Base-by-base conservation (phyloP, 2,329 filamentous ascomycete genomes). In the Calcarisporium arbuscula region DNA sequence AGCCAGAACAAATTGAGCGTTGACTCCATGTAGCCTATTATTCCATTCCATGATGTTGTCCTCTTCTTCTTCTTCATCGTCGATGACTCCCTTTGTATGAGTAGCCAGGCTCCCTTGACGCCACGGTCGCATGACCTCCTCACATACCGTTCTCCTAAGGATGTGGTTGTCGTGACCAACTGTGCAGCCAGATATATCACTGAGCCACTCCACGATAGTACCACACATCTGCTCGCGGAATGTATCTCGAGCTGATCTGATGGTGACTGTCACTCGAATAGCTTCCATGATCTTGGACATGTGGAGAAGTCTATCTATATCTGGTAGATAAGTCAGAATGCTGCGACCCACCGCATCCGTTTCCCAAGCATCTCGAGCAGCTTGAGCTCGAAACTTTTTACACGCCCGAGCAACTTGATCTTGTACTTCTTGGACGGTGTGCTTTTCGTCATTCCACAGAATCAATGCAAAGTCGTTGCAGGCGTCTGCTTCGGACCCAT, bases 191-290 rank as follows among this genome's bases (percentile, higher is more conserved):
- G 88, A 77, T 50, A 98, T 94, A 58, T 98, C 94, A 34, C 81
- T 75, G 15, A 98, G 72, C 94, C 94, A 98, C 50, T 95, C 89
- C 35, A 98, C 83, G 41, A 98, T 90, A 12, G 88, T 87, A n/a
- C 85, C 88, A 50, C 89, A 95, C 94, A 98, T 98, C 56, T 96
- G 85, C 56, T 98, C 92, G 39, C 92, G 77, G 62, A 96, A 98
- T 0, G 88, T 96, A 60, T 98, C 92, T 48, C 94, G 77, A 5
- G 92, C 80, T 8, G 90, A 95, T 28, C 92, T 79, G 41, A 98
- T 88, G 1, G 92, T 98, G 31, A 95, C 87, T 0, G 92, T 96
- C 38, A 98, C 79, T 54, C 94, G 89, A 58, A 98, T 95, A 41
- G 94, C 82, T 60, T 98, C 92, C 45, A 98, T 85, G 16, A 92